Conservation (phyloP, 192 early-diverging fungal species). For the Powellomyces hirtus region DNA sequence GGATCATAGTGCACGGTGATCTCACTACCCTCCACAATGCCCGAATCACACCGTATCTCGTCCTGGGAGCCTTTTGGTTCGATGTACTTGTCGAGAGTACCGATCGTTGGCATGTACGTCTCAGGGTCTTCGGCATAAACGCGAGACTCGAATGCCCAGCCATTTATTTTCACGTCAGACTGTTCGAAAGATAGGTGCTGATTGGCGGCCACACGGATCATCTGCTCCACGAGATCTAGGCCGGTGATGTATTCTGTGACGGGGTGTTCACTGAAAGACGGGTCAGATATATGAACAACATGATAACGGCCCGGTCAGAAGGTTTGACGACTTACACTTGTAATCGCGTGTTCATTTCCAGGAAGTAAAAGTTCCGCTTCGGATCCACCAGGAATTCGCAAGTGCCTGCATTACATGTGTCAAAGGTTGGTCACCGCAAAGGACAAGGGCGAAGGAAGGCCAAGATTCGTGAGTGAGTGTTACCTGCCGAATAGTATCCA, state of each 20-base stretch:
- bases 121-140: constrained; percentile 96
- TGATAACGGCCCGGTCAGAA: background rate
- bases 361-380: constrained; percentile 88
- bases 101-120: constrained; percentile 91
- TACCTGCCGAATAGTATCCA: constrained; percentile 93
- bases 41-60: constrained; percentile 89
- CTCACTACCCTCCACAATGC: constrained; percentile 87
- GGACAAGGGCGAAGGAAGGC: constrained; percentile 82
- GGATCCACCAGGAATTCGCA: constrained; percentile 92
- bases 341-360: constrained; percentile 93
- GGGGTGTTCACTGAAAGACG: constrained; percentile 77
- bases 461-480: too few species aligned
- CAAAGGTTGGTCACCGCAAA: constrained; percentile 51
- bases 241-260: constrained; percentile 96
- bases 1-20: constrained; percentile 97
- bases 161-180: constrained; percentile 72
- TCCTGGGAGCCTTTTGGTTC: constrained; percentile 62
- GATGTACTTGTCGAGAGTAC: constrained; percentile 77
- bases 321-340: constrained; percentile 1
- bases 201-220: constrained; percentile 88
- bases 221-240: constrained; percentile 90
- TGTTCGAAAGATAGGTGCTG: constrained; percentile 72
- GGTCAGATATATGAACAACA: too few species aligned
- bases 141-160: constrained; percentile 93
- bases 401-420: constrained; percentile 65